Conservation (phyloP, 805 yeast genomes). For the Jamesozyma piceae region DNA sequence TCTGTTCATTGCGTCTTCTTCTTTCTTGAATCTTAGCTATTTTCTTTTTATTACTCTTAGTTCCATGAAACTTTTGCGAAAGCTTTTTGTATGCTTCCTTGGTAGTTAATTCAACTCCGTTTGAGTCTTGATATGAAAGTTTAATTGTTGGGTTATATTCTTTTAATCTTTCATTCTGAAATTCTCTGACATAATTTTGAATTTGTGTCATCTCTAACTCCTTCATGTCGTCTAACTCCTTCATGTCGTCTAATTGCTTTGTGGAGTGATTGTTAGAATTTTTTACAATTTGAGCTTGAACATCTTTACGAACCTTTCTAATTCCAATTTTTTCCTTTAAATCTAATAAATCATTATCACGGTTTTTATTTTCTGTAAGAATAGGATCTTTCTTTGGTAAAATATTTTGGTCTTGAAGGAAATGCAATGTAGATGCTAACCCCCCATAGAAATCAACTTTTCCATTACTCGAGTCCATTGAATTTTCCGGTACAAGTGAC, state of each 20-base stretch:
- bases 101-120: slow-evolving; percentile 48
- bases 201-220: slow-evolving; percentile 20
- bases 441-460: slow-evolving; percentile 21
- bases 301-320: slow-evolving; percentile 6
- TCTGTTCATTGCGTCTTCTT: slow-evolving; percentile 5
- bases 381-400: slow-evolving; percentile 5
- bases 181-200: slow-evolving; percentile 19
- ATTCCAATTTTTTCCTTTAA: slow-evolving; percentile 7
- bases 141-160: slow-evolving; percentile 37
- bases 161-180: slow-evolving; percentile 28
- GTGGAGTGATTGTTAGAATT: background rate
- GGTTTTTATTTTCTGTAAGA: too few relatives aligned
- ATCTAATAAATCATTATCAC: slow-evolving; percentile 2
- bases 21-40: slow-evolving; percentile 19
- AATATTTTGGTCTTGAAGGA: slow-evolving; percentile 14
- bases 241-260: too few relatives aligned
- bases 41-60: slow-evolving; percentile 24
- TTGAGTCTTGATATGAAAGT: slow-evolving; percentile 53
- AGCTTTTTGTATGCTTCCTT: slow-evolving; percentile 71
- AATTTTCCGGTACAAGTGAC: background rate
- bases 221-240: slow-evolving; percentile 4
- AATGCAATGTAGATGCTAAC: slow-evolving; percentile 23
- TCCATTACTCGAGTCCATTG: background rate
- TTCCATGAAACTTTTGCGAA: slow-evolving; percentile 73
- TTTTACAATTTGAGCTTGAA: slow-evolving; percentile 4